Evolutionary conservation across 495 filamentous ascomycete species (phyloP), one percentile per base, ranked within the genome.

Genomic region (Parachaetomium inaequale): DNA sequence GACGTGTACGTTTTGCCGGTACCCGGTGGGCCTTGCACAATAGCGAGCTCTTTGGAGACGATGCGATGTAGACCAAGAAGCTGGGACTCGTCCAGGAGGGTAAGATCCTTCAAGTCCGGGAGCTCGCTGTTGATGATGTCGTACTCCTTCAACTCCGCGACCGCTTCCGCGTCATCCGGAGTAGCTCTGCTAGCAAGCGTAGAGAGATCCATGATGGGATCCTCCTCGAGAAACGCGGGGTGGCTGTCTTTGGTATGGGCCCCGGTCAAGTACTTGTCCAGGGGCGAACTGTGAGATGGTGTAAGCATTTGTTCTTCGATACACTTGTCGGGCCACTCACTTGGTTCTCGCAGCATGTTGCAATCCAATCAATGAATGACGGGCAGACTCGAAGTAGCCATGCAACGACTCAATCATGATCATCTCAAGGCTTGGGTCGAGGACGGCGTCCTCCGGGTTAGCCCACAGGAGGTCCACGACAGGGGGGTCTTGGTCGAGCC

Each of bases 11-110:
- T 96, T 67, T 96, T 96, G 14, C 93, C 93, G 2, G 93, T 96
- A 1, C 93, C 93, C 4, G 93, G 93, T 8, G 93, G 93, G 0
- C 93, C 93, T 75, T 97, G 93, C 0, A 96, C 76, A 40, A 98
- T 88, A 3, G 91, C 82, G 1, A 98, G 66, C 40, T 82, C 79
- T 53, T 87, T 90, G 0, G 88, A 87, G 8, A 96, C 69, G 8
- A 96, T 91, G 0, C 85, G 78, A 28, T 82, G 78, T 0, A 96
- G 76, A 12, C 88, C 92, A 5, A 70, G 68, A 49, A 85, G 79
- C 70, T 96, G 92, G 0, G 87, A 88, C 3, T 74, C 67, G 68
- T 96, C 91, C 15, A 96, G 74, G 11, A 76, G 75, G 23, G 79
- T 84, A 14, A 78, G 34, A 2, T 49, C 36, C 2, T 61, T 38